phyloP scores from a whole-genome alignment of 2,329 filamentous ascomycete genomes.

The Leptodontidium sp. region DNA sequence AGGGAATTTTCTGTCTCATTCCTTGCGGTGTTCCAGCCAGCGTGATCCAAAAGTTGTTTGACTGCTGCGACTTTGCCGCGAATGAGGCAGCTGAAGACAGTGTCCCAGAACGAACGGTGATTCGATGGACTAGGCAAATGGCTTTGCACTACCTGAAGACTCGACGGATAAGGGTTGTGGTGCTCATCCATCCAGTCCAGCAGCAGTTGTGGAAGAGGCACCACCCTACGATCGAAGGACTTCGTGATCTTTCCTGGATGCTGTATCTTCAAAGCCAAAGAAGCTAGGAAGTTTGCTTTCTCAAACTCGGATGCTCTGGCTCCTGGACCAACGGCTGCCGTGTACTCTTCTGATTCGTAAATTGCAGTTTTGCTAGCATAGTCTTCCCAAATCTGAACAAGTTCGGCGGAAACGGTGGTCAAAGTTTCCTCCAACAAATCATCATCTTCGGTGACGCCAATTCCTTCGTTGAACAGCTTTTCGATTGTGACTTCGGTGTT shows the following conservation, averaged over 20 bases:
- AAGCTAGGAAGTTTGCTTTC: constrained; percentile 82
- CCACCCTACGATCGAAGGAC: constrained; percentile 39
- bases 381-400: constrained; percentile 64
- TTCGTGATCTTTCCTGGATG: constrained; percentile 60
- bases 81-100: constrained; percentile 75
- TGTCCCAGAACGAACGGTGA: constrained; percentile 85
- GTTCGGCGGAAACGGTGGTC: constrained; percentile 59
- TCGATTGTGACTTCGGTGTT: constrained; percentile 77
- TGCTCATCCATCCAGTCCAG: constrained; percentile 83
- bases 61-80: constrained; percentile 77
- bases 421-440: constrained; percentile 65
- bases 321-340: constrained; percentile 71
- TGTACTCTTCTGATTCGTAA: constrained; percentile 60
- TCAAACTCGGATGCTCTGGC: constrained; percentile 68
- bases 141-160: constrained; percentile 70
- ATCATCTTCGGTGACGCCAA: constrained; percentile 62
- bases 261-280: constrained; percentile 79
- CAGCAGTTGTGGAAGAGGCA: constrained; percentile 77
- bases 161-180: constrained; percentile 75
- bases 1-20: constrained; percentile 69
- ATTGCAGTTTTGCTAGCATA: constrained; percentile 56
- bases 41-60: constrained; percentile 72
- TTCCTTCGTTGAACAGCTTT: constrained; percentile 69
- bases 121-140: constrained; percentile 77
- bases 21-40: constrained; percentile 80